Conservation (phyloP, 73 alveolate species). For the Paramecium primaurelia region DNA sequence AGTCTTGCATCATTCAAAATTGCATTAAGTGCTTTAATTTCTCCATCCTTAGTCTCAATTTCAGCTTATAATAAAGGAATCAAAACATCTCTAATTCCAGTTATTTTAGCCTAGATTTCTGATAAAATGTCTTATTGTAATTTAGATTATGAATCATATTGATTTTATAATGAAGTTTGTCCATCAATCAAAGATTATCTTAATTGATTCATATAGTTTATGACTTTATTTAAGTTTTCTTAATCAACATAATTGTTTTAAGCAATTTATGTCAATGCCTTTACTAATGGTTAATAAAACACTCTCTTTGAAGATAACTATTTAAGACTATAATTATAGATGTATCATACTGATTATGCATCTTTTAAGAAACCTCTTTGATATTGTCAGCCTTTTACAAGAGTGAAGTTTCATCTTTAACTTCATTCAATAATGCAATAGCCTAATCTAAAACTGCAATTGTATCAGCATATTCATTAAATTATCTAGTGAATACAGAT, state of each 20-base stretch:
- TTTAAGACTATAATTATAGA: background rate
- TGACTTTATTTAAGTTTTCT: slow-evolving; percentile 42
- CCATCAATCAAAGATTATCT: slow-evolving; percentile 43
- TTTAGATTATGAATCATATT: background rate
- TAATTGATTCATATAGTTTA: background rate
- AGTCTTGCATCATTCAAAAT: slow-evolving; percentile 7
- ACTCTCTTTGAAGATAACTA: background rate
- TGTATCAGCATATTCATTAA: background rate
- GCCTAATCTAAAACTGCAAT: slow-evolving; percentile 33
- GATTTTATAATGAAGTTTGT: slow-evolving; percentile 2
- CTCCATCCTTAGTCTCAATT: slow-evolving; percentile 35
- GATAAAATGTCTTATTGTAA: background rate
- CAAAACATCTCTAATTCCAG: background rate
- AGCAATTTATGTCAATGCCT: background rate
- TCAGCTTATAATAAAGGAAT: background rate
- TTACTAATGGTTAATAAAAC: slow-evolving; percentile 36
- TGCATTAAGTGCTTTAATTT: background rate
- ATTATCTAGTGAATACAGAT: background rate
- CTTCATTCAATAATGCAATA: slow-evolving; percentile 2
- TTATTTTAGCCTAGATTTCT: background rate
- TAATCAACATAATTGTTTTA: slow-evolving; percentile 33
- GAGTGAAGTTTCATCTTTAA: slow-evolving; percentile 5
- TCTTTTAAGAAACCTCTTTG: background rate
- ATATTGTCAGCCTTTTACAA: background rate
- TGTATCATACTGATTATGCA: background rate